Base-by-base conservation (phyloP, 2,329 filamentous ascomycete species). In the Fusarium tuaranense region DNA sequence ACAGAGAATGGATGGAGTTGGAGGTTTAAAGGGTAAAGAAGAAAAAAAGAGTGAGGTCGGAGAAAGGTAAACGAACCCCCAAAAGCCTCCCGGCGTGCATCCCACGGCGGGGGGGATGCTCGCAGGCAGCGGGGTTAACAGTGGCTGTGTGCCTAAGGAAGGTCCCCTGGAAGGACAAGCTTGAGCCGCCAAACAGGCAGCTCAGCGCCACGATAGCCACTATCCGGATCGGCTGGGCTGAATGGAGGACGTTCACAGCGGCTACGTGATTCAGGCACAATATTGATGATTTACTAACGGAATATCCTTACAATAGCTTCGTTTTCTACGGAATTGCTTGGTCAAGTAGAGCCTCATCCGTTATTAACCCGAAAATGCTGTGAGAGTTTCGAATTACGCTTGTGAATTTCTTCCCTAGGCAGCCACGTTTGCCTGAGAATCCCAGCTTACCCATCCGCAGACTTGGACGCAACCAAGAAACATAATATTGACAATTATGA, bases 1-100 rank as follows among this genome's bases (percentile, higher is more conserved):
- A 48, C n/a, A 73, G 36, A 73, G 59, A 70, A 74, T 70, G 51
- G 53, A 75, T 75, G 69, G 72, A 73, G 48, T 63, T 62, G 65
- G 61, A 60, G 66, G 58, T 41, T 65, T 65, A 59, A 68, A 72
- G 51, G 66, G 63, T 53, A 12, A 20, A 44, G 18, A 63, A 59
- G n/a, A 68, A 72, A 60, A 51, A 67, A 61, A 8, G 30, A 53
- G 27, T 65, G 48, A 72, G 41, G 72, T 75, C 59, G 55, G 48
- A 75, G 59, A 60, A 75, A 75, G 65, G 48, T 27, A 27, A 53
- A n/a, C 25, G 25, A 53, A 34, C 32, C 25, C 44, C 44, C 48
- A n/a, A 61, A 66, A 63, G 70, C 39, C 55, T 51, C 48, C 46
- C 18, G 48, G 27, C 48, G 48, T 53, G 48, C 46, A 53, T 62